phyloP scores from a whole-genome alignment of 129 eudicot genomes.

The Erigeron canadensis region DNA sequence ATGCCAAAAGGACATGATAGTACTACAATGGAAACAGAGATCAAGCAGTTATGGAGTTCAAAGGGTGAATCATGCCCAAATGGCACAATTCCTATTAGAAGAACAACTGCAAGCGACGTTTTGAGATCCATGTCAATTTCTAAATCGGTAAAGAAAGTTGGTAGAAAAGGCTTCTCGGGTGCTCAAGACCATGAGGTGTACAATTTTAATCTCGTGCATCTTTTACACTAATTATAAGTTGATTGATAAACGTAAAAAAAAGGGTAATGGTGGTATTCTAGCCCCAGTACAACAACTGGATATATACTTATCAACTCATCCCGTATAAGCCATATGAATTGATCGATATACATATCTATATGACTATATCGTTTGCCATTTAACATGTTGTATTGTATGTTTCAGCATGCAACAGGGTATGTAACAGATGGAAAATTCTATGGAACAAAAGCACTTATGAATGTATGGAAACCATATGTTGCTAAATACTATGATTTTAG shows the following conservation, averaged over 20 bases:
- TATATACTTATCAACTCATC: too few relatives aligned
- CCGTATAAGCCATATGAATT: too few relatives aligned
- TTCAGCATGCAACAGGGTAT: constrained; percentile 83
- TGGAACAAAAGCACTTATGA: constrained; percentile 79
- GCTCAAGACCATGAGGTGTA: constrained; percentile 14
- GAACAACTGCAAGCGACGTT: constrained; percentile 11
- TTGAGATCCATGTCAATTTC: constrained; percentile 12
- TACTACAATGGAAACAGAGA: not conserved
- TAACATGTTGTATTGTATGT: too few relatives aligned
- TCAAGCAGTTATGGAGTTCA: constrained; percentile 20
- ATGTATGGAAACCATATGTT: constrained; percentile 80
- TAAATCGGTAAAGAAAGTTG: not conserved
- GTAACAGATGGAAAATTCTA: constrained; percentile 61
- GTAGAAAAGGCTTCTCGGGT: not conserved
- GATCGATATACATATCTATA: too few relatives aligned
- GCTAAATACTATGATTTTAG: constrained; percentile 57
- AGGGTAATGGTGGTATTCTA: too few relatives aligned
- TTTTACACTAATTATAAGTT: too few relatives aligned
- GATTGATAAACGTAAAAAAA: too few relatives aligned
- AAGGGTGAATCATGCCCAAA: constrained; percentile 17
- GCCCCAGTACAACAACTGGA: too few relatives aligned
- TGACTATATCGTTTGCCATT: too few relatives aligned
- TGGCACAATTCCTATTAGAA: constrained; percentile 28
- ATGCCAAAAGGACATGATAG: not conserved
- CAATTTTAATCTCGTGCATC: too few relatives aligned